Base-by-base conservation (phyloP, 73 alveolate species). In the Paramecium bursaria region DNA sequence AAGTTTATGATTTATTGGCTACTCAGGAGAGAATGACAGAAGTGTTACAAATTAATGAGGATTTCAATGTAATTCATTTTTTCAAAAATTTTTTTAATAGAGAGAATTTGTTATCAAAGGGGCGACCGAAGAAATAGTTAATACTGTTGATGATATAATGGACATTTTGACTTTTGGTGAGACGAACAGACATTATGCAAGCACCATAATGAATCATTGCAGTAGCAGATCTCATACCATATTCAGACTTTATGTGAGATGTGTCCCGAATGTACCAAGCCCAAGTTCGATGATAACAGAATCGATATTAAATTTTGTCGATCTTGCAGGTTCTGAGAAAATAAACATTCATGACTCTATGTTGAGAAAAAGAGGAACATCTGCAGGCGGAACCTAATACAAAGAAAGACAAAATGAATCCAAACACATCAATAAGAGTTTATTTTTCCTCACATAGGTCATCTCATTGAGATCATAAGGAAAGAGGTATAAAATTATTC, bases 1-100 rank as follows among this genome's bases (percentile, higher is more conserved):
- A 87, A 52, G 96, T 95, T 15, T 97, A 95, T 90, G 99, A 96
- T 90, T 90, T 96, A 75, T 91, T 96, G 27, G 80, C 85, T 23
- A 75, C 57, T 23, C 25, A 55, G 22, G 95, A 86, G 44, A 47
- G 82, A 27, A 39, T 67, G 82, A 67, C 60, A 19, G 82, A 67
- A 42, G 44, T 57, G 6, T 42, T 67, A 17, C 21, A 39, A 3
- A 95, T 93, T 7, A 51, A 85, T 42, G 98, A 93, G 61, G 98
- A 92, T 35, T 87, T 49, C 49, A 87, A 75, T 46, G n/a, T n/a
- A n/a, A n/a, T n/a, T n/a, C n/a, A n/a, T n/a, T n/a, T n/a, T n/a
- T n/a, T n/a, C n/a, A n/a, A n/a, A n/a, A n/a, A n/a, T n/a, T n/a
- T n/a, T n/a, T n/a, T n/a, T n/a, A n/a, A n/a, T n/a, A n/a, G n/a